Evolutionary conservation across 2,329 filamentous ascomycete species (phyloP).

Genomic region (Gremmenia infestans): DNA sequence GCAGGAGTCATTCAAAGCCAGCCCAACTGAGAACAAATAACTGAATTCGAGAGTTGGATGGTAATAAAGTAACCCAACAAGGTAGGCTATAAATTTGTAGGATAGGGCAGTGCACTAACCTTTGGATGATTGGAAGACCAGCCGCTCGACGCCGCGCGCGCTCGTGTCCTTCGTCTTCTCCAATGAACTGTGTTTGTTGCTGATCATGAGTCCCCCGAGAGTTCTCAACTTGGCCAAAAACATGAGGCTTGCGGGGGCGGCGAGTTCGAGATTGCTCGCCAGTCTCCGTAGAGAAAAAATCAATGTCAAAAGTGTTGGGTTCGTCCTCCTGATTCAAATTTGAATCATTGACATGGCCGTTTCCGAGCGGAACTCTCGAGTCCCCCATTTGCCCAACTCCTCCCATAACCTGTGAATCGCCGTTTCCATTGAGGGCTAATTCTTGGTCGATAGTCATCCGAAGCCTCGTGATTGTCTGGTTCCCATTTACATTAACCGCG

Average conservation of each 20-base stretch:
- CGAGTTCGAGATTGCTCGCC: slow-evolving; percentile 25
- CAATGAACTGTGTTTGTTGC: slow-evolving; percentile 13
- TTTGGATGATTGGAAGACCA: slow-evolving; percentile 29
- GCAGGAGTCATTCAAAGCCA: neutral
- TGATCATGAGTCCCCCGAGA: slow-evolving; percentile 27
- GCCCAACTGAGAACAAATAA: neutral
- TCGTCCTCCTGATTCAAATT: slow-evolving; percentile 27
- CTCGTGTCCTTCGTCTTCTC: slow-evolving; percentile 29
- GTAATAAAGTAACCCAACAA: neutral
- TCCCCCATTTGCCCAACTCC: slow-evolving; percentile 12
- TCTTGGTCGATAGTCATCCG: slow-evolving; percentile 49
- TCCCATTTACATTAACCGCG: slow-evolving; percentile 68
- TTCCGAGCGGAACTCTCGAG: slow-evolving; percentile 10
- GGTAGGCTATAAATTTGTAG: neutral
- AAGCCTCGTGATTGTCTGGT: slow-evolving; percentile 71
- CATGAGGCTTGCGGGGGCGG: slow-evolving; percentile 25
- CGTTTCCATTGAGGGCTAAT: slow-evolving; percentile 15
- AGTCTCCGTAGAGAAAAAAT: slow-evolving; percentile 30
- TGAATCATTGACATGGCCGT: slow-evolving; percentile 16
- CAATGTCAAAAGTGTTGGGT: slow-evolving; percentile 32
- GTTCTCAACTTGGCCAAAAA: slow-evolving; percentile 35
- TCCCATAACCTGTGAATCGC: slow-evolving; percentile 6
- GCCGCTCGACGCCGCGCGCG: slow-evolving; percentile 29
- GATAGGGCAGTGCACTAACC: slow-evolving; percentile 22
- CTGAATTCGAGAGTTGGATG: neutral